A percentile compares a stretch with the other conserved stretches of the same genome.
Evolutionary conservation across 306 rosid species (phyloP).

Genomic region (Aeschynomene evenia): DNA sequence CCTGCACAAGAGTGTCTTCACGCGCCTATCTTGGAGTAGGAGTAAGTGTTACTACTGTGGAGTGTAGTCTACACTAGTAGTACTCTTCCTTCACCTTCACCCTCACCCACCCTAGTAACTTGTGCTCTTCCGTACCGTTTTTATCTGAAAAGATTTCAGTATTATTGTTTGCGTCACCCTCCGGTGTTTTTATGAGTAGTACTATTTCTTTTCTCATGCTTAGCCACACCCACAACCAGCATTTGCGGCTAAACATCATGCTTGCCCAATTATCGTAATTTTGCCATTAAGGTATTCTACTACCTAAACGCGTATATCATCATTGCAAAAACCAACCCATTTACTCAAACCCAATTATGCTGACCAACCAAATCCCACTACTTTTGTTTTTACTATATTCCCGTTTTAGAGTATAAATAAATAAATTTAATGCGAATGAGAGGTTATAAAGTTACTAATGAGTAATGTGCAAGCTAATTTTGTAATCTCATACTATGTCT

Average conservation of each 20-base stretch:
- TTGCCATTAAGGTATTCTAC: background rate
- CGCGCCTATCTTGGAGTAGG: background rate
- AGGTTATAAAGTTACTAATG: background rate
- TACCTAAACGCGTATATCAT: background rate
- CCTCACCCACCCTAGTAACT: background rate
- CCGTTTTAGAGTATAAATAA: background rate
- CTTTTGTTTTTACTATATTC: background rate
- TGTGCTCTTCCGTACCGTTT: background rate
- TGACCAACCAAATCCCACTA: no score
- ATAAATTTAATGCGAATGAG: background rate
- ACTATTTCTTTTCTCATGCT: background rate
- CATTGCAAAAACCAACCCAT: background rate
- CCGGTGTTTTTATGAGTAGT: no score
- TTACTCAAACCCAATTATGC: background rate
- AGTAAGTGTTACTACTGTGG: background rate
- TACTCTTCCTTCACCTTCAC: no score
- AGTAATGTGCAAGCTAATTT: no score
- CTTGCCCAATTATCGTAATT: background rate
- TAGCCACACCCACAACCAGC: background rate
- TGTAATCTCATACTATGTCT: no score
- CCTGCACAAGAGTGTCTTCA: background rate
- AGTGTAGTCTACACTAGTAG: background rate
- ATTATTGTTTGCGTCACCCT: slow-evolving; percentile 29
- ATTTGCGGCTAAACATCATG: slow-evolving; percentile 25
- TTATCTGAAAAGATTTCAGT: background rate